Percentiles rank a stretch among this genome's conserved stretches.
Conservation (phyloP, 148 eudicot species). For the Rhododendron ferrugineum region DNA sequence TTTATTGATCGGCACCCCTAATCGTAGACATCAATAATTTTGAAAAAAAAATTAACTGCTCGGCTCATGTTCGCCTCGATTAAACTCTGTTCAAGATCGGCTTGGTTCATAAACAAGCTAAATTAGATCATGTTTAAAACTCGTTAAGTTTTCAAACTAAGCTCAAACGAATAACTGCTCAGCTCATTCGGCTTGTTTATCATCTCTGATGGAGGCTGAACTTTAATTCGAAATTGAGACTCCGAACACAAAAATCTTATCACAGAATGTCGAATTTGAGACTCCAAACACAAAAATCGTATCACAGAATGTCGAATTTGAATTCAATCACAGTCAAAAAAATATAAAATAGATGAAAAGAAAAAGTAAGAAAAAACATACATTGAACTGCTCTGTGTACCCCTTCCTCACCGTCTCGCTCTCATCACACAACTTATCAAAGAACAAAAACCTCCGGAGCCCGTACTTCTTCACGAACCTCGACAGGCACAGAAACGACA, state of each 20-base stretch:
- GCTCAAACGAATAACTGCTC: too few relatives aligned
- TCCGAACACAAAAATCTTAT: neutral
- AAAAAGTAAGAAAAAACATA: conserved; percentile 22
- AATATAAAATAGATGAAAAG: neutral
- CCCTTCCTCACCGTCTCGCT: conserved; percentile 69
- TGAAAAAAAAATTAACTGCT: neutral
- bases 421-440: conserved; percentile 77
- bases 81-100: too few relatives aligned
- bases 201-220: neutral
- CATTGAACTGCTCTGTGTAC: conserved; percentile 73
- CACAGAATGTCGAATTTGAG: neutral
- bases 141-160: too few relatives aligned
- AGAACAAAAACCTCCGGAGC: conserved; percentile 68
- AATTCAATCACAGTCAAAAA: neutral
- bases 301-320: neutral
- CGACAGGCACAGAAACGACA: conserved; percentile 64
- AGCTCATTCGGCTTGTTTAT: neutral
- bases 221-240: neutral
- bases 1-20: neutral
- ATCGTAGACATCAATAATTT: neutral
- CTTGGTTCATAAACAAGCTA: too few relatives aligned
- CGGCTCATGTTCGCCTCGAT: too few relatives aligned
- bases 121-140: too few relatives aligned
- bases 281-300: neutral
- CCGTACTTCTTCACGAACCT: conserved; percentile 56